A percentile compares a stretch with the other conserved stretches of the same genome.
phyloP scores from a whole-genome alignment of 2,329 filamentous ascomycete species.

The Emericellopsis atlantica region DNA sequence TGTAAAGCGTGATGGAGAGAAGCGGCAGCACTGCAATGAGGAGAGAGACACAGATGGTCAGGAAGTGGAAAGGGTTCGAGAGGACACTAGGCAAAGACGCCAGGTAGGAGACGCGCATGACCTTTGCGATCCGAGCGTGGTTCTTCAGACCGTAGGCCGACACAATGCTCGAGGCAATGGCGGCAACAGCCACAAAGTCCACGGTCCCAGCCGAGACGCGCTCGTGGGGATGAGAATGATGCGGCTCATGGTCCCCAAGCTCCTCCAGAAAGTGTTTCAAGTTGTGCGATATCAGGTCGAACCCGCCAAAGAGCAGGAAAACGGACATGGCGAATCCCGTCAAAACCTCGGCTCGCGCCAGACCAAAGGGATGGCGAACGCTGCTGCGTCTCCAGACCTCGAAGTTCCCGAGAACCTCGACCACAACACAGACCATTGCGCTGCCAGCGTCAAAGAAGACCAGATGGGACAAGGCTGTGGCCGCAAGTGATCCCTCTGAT shows the following conservation, averaged over 20 bases:
- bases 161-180: constrained; percentile 70
- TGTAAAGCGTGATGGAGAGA: constrained; percentile 67
- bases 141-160: constrained; percentile 83
- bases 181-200: constrained; percentile 69
- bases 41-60: constrained; percentile 77
- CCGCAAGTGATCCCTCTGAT: constrained; percentile 73
- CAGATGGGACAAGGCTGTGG: constrained; percentile 85
- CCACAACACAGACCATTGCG: constrained; percentile 78
- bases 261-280: constrained; percentile 81
- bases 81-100: constrained; percentile 74
- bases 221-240: constrained; percentile 56
- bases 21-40: constrained; percentile 73
- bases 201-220: constrained; percentile 62
- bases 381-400: constrained; percentile 93
- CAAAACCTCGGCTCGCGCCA: constrained; percentile 86
- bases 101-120: constrained; percentile 78
- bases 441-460: constrained; percentile 93
- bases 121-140: constrained; percentile 81
- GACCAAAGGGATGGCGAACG: constrained; percentile 84
- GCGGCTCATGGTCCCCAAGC: constrained; percentile 48
- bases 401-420: constrained; percentile 91
- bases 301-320: constrained; percentile 91
- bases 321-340: constrained; percentile 94
- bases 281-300: constrained; percentile 89
- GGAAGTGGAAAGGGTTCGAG: constrained; percentile 87